Evolutionary conservation across 192 early-diverging fungal genomes (phyloP).

Genomic region (Chytriomyces sp.): DNA sequence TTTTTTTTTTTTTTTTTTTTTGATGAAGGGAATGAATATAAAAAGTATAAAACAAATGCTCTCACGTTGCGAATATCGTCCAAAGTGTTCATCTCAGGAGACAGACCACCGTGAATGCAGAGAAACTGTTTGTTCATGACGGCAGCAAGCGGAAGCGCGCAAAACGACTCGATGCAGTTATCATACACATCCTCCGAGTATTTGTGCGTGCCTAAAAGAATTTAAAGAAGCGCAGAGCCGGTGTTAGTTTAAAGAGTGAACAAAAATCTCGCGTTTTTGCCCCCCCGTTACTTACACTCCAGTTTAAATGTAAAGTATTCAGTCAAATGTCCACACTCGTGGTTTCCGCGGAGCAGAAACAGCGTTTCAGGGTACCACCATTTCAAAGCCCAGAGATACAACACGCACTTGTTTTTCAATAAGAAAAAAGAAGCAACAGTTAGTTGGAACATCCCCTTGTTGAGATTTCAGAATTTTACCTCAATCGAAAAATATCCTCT

Average conservation of each 20-base stretch:
- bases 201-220: conserved; percentile 80
- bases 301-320: conserved; percentile 98
- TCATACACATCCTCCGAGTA: conserved; percentile 92
- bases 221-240: not conserved
- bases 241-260: not conserved
- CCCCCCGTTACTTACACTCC: conserved; percentile 77
- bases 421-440: not conserved
- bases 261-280: no score
- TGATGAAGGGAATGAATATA: conserved; percentile 2
- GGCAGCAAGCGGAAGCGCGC: conserved; percentile 86
- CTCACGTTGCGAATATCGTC: conserved; percentile 78
- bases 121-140: conserved; percentile 96
- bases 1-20: not conserved
- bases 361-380: conserved; percentile 87
- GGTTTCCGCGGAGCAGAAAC: conserved; percentile 92
- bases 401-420: conserved; percentile 68
- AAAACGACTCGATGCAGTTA: conserved; percentile 89
- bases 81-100: conserved; percentile 89
- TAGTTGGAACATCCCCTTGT: not conserved
- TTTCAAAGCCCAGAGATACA: conserved; percentile 91
- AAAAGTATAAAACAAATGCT: not conserved
- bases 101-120: conserved; percentile 95
- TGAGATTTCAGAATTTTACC: conserved; percentile 46
- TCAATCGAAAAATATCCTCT: conserved; percentile 97
- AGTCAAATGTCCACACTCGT: conserved; percentile 96